These are phyloP conservation scores for Plantago elongata DNA, from an alignment of 257 asterid genomes.

Conservation along the genomic window DNA sequence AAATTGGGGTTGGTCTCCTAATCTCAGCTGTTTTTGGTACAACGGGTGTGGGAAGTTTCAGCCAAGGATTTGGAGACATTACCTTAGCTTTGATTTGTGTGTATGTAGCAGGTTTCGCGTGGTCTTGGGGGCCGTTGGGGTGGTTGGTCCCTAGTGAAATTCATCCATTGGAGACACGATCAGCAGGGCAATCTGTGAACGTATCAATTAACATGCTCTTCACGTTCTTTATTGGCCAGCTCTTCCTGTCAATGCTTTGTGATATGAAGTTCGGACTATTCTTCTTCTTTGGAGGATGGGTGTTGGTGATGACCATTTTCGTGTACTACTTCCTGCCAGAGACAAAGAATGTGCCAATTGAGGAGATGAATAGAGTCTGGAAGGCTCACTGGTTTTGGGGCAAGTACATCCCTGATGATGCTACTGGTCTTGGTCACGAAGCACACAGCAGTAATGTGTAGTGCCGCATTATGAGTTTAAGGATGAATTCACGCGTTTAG, in stretches of 20 bases:
- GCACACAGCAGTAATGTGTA: not conserved
- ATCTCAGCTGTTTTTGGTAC: slow-evolving; percentile 32
- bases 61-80: slow-evolving; percentile 25
- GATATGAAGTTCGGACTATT: slow-evolving; percentile 41
- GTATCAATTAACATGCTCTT: slow-evolving; percentile 44
- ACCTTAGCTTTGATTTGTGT: slow-evolving; percentile 43
- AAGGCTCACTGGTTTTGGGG: slow-evolving; percentile 55
- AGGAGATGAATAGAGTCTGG: slow-evolving; percentile 50
- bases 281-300: slow-evolving; percentile 44
- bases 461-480: not conserved
- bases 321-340: slow-evolving; percentile 43
- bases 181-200: slow-evolving; percentile 45
- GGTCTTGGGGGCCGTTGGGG: slow-evolving; percentile 73
- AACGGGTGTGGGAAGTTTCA: slow-evolving; percentile 29
- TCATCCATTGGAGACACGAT: slow-evolving; percentile 51
- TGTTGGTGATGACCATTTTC: slow-evolving; percentile 33
- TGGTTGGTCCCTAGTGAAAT: slow-evolving; percentile 66
- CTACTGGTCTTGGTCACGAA: slow-evolving; percentile 30
- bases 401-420: slow-evolving; percentile 40
- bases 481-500: no score
- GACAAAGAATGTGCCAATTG: slow-evolving; percentile 46
- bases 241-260: slow-evolving; percentile 40
- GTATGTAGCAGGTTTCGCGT: slow-evolving; percentile 52
- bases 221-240: slow-evolving; percentile 44
- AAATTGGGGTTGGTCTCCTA: slow-evolving; percentile 27